Evolutionary conservation across 2,329 filamentous ascomycete species (phyloP), one percentile per base, ranked within the genome.

Genomic region (Beauveria bassiana): DNA sequence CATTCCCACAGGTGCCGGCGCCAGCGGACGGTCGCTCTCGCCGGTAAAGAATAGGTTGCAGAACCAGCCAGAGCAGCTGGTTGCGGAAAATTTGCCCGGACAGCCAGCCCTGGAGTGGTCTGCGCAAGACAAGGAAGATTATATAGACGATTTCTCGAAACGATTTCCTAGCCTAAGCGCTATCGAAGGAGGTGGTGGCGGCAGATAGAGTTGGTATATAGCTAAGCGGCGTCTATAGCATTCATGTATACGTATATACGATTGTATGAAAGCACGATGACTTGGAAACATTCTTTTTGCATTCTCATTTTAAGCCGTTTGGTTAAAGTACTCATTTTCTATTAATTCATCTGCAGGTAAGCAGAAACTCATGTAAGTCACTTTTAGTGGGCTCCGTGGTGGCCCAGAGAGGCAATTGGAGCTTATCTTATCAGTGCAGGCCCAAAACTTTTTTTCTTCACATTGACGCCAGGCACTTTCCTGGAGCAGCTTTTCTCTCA

Each of bases 161-260:
- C 81, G 91, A 62, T 97, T 92, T 74, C 93, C 93, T 1, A 96
- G 89, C 71, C 77, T 98, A 62, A 87, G 86, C 61, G 84, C 91
- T 10, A 84, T 97, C 67, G 93, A 97, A 53, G 57, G 61, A 24
- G 50, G 49, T 16, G 31, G 51, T 8, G 14, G 20, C 8, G 18
- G 31, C 16, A 50, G 53, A 40, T 55, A 61, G 26, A 49, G n/a
- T 52, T 51, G 38, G n/a, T 54, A 57, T 62, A 47, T 50, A 57
- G 40, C 45, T 5, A 28, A 53, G 26, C 16, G 18, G 34, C 47
- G 3, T 24, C 42, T 28, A 5, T 38, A 42, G 40, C 51, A 51
- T 52, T 14, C 38, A 61, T 61, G n/a, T 38, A 34, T 52, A 46
- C 52, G 46, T 52, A 40, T 28, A 56, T 51, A 61, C 46, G 38